A percentile compares a stretch with the other conserved stretches of the same genome.
Evolutionary conservation across 2,329 filamentous ascomycete genomes (phyloP).

Genomic region (Sclerotinia nivalis): DNA sequence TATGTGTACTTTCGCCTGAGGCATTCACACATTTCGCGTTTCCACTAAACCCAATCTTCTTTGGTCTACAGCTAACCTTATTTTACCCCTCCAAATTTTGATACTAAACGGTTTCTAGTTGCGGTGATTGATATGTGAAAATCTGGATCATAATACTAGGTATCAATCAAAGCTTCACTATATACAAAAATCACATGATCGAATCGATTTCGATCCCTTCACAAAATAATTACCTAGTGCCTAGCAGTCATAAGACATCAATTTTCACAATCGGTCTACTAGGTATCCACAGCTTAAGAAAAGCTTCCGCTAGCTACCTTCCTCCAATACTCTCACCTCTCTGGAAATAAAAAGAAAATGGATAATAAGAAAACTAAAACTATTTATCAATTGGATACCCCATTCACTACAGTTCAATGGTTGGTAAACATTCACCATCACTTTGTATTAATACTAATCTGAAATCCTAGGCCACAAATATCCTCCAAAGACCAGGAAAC

Average conservation of each 20-base stretch:
- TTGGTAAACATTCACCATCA: slow-evolving; percentile 41
- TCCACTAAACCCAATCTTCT: not conserved
- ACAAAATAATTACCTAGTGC: not conserved
- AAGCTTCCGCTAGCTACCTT: not conserved
- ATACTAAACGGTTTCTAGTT: too few relatives aligned
- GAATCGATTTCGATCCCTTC: not conserved
- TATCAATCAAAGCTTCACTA: too few relatives aligned
- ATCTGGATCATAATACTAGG: not conserved
- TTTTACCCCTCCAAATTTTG: too few relatives aligned
- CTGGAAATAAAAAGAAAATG: slow-evolving; percentile 41
- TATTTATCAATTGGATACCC: slow-evolving; percentile 65
- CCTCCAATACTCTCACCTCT: not conserved
- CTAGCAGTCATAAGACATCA: not conserved
- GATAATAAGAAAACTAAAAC: slow-evolving; percentile 55
- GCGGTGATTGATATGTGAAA: not conserved
- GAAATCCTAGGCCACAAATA: slow-evolving; percentile 59
- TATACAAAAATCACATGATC: not conserved
- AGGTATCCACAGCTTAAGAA: not conserved
- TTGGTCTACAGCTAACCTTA: not conserved
- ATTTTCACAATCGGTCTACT: not conserved
- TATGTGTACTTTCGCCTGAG: not conserved
- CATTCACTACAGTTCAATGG: slow-evolving; percentile 63
- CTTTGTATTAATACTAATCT: slow-evolving; percentile 3
- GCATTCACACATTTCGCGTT: not conserved
- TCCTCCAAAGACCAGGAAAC: slow-evolving; percentile 59